phyloP scores from a whole-genome alignment of 2,329 filamentous ascomycete genomes.

The Lasiodiplodia hormozganensis region DNA sequence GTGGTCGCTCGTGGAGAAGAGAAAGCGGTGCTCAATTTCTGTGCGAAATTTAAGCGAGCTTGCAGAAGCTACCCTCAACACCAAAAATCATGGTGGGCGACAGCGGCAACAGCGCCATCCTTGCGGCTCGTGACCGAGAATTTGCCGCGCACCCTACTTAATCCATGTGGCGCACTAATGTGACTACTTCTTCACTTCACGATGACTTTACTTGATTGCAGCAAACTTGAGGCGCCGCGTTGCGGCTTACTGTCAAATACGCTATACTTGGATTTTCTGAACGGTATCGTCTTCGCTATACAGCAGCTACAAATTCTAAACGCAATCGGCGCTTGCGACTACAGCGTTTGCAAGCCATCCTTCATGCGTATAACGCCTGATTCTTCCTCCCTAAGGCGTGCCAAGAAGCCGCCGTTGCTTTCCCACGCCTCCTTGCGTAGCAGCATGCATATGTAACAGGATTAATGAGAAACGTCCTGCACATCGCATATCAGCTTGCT shows the following conservation, averaged over 20 bases:
- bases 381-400: not conserved
- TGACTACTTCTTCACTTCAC: not conserved
- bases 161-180: not conserved
- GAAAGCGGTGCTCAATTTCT: slow-evolving; percentile 17
- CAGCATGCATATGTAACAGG: not conserved
- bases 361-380: not conserved
- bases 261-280: not conserved
- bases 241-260: not conserved
- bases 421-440: too few relatives aligned
- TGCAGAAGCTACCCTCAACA: slow-evolving; percentile 24
- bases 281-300: not conserved
- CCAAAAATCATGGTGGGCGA: slow-evolving; percentile 25
- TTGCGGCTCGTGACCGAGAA: not conserved
- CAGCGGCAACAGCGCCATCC: not conserved
- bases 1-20: slow-evolving; percentile 29
- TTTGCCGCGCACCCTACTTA: not conserved
- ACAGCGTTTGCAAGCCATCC: not conserved
- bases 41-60: slow-evolving; percentile 30
- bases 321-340: not conserved
- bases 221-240: not conserved
- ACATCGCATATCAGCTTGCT: not conserved
- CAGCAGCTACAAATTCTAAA: not conserved
- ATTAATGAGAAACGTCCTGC: not conserved
- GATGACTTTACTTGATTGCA: not conserved
- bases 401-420: not conserved